Evolutionary conservation across 2,329 filamentous ascomycete species (phyloP).

Genomic region (Grosmannia huntii): DNA sequence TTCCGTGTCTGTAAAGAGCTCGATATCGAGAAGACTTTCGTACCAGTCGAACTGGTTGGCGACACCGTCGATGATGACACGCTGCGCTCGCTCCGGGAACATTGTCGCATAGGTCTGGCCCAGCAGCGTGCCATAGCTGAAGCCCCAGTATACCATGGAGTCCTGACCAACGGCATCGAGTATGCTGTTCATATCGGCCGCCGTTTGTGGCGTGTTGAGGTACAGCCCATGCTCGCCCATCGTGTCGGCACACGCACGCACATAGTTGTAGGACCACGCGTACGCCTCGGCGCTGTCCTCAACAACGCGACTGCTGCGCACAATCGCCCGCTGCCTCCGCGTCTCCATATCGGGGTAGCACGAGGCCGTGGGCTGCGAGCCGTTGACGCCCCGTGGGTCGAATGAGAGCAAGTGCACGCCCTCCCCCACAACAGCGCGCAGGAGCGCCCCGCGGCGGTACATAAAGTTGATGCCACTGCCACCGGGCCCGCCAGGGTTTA

Average conservation of each 20-base stretch:
- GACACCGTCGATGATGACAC: not conserved
- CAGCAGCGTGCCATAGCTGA: conserved; percentile 1
- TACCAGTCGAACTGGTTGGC: conserved; percentile 1
- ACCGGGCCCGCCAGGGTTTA: not conserved
- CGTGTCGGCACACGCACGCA: not conserved
- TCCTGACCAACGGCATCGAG: not conserved
- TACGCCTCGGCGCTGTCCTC: not conserved
- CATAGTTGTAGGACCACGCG: not conserved
- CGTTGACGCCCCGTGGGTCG: not conserved
- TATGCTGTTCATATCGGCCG: conserved; percentile 2
- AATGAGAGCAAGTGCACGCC: not conserved
- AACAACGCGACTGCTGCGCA: not conserved
- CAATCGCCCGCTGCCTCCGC: not conserved
- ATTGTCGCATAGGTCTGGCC: not conserved
- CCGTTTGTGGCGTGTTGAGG: not conserved
- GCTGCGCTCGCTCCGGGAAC: not conserved
- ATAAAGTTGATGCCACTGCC: not conserved
- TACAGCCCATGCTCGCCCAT: not conserved
- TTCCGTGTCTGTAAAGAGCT: not conserved
- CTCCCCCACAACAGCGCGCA: not conserved
- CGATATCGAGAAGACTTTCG: not conserved
- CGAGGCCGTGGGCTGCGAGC: not conserved
- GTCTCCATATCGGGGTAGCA: not conserved
- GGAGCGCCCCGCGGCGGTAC: not conserved
- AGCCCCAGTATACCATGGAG: not conserved